Conservation (phyloP, 75 land plant species). For the Pseudotsuga menziesii region DNA sequence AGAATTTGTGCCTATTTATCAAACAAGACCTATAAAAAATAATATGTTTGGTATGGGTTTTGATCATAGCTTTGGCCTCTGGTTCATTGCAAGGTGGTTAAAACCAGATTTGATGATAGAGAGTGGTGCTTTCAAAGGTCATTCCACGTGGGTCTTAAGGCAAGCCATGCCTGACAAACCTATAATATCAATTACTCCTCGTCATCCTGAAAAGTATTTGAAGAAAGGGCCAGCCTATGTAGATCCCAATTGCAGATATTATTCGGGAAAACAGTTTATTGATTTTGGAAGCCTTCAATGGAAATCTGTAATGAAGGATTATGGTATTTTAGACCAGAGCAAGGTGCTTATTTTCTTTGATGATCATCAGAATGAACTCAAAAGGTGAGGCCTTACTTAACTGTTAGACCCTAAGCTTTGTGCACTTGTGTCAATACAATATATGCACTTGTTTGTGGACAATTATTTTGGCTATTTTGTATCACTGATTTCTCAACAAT, state of each 20-base stretch:
- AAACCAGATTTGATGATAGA: conserved; percentile 84
- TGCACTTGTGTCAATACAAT: too few species aligned
- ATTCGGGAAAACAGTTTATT: conserved; percentile 76
- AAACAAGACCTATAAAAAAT: conserved; percentile 75
- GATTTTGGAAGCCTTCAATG: conserved; percentile 86
- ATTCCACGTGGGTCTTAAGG: conserved; percentile 90
- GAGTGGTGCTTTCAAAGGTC: conserved; percentile 93
- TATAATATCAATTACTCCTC: conserved; percentile 74
- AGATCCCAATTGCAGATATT: conserved; percentile 80
- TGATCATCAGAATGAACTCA: conserved; percentile 90
- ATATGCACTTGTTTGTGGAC: too few species aligned
- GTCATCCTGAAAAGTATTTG: conserved; percentile 79
- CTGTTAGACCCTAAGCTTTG: neutral
- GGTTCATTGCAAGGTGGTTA: conserved; percentile 84
- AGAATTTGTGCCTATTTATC: conserved; percentile 81
- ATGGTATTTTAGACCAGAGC: conserved; percentile 61
- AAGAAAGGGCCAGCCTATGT: conserved; percentile 92
- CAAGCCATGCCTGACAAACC: conserved; percentile 80
- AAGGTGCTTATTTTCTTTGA: conserved; percentile 81
- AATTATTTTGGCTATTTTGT: too few species aligned
- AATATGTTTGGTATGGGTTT: conserved; percentile 93
- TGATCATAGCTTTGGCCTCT: conserved; percentile 94
- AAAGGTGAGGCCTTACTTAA: conserved; percentile 42
- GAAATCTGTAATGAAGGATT: conserved; percentile 55
- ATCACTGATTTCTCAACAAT: too few species aligned